Evolutionary conservation across 805 yeast species (phyloP), one percentile per base, ranked within the genome.

Genomic region (Hanseniaspora vineae): DNA sequence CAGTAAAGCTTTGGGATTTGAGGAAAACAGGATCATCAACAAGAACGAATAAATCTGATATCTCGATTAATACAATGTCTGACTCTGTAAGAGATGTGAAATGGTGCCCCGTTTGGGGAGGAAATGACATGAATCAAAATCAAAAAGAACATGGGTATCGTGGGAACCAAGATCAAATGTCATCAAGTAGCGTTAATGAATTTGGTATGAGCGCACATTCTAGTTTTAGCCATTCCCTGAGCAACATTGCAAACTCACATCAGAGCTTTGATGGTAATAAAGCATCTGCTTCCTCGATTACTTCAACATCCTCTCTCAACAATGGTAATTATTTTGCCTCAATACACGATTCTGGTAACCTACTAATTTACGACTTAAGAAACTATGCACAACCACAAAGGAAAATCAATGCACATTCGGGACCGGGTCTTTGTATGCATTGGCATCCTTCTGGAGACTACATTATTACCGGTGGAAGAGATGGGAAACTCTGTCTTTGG

Each of bases 401-500:
- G 46, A 78, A 81, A 50, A 73, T 92, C 60, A 84, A 82, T 56
- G 94, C 96, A 2, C 97, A 90, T 60, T 76, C 87, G 2, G 95
- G 95, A 0, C 95, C 96, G 2, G 97, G 95, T 0, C 67, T 89
- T 15, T 77, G 94, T 4, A 63, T 92, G 4, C 88, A 86, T 56
- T 88, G 95, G 80, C 96, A 89, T 58, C 95, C 94, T 0, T 80
- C 78, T 37, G 61, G 72, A 35, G 95, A 89, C 52, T 84, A 81
- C 56, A 75, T 92, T 18, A 80, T 81, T 5, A 85, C 96, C 18
- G 97, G 97, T 14, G 98, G 98, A 8, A 72, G 97, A 56, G 98
- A 92, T 64, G 81, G 83, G 46, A 61, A 62, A 49, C 58, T 63
- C 35, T 60, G 62, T 39, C 48, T 61, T 13, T 64, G 67, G 67